A percentile compares a stretch with the other conserved stretches of the same genome.
These are phyloP conservation scores for Fomitopsis palustris DNA, from an alignment of 1,284 basidiomycete species.

Conservation along the genomic window DNA sequence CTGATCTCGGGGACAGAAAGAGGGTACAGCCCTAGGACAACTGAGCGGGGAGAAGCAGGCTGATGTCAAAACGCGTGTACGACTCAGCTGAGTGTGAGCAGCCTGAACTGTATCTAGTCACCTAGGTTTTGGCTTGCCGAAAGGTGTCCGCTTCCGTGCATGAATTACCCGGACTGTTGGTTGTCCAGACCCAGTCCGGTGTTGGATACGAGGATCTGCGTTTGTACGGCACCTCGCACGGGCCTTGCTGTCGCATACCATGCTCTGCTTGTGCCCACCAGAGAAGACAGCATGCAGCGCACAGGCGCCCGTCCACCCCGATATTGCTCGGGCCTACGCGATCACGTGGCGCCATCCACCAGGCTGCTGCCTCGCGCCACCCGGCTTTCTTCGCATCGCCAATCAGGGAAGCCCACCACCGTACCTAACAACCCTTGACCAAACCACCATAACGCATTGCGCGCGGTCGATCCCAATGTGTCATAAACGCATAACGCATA, in stretches of 20 bases:
- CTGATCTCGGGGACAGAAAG: slow-evolving; percentile 4
- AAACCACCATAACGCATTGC: not conserved
- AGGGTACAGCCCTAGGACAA: slow-evolving; percentile 5
- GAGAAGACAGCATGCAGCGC: too few species aligned
- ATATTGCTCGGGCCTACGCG: not conserved
- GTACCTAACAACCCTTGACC: not conserved
- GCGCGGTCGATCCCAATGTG: not conserved
- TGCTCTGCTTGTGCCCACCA: not conserved
- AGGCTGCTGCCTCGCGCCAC: not conserved
- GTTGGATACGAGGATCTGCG: not conserved
- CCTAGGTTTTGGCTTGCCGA: not conserved
- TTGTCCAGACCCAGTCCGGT: not conserved
- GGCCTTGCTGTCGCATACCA: not conserved
- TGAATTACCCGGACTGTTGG: not conserved
- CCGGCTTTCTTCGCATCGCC: not conserved
- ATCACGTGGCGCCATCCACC: not conserved
- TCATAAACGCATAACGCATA: not conserved
- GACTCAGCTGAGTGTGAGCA: not conserved
- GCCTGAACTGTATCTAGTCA: not conserved
- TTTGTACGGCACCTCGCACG: not conserved
- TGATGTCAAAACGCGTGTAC: not conserved
- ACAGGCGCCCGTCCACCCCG: not conserved
- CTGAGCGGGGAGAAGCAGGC: not conserved
- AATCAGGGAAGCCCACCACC: not conserved
- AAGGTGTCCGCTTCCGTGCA: not conserved